Conservation (phyloP, 192 early-diverging fungal species). For the Funneliformis mosseae region DNA sequence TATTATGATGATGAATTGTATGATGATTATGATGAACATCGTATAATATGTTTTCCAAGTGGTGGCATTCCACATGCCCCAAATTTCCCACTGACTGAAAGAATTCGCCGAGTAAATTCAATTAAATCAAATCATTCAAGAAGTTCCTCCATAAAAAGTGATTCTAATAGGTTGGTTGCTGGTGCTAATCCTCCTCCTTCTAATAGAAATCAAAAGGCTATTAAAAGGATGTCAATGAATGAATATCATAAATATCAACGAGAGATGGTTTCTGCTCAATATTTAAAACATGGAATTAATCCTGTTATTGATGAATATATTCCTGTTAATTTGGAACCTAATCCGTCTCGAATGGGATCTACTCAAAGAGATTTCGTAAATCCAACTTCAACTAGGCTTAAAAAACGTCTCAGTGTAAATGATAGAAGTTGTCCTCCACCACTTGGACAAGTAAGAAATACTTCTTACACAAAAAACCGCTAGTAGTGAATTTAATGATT, state of each 20-base stretch:
- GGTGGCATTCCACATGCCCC: not conserved
- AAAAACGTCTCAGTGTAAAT: not conserved
- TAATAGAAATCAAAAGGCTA: not conserved
- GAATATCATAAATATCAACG: slow-evolving; percentile 25
- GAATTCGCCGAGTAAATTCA: not conserved
- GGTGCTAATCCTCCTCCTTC: not conserved
- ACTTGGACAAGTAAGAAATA: not conserved
- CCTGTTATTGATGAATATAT: not conserved
- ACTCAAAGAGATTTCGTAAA: not conserved
- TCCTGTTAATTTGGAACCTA: not conserved
- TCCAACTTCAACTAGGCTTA: not conserved
- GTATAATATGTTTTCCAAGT: not conserved
- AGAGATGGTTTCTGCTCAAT: slow-evolving; percentile 11
- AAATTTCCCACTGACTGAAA: not conserved
- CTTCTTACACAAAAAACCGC: not conserved
- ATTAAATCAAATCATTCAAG: not conserved
- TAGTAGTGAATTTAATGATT: not conserved
- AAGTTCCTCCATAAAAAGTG: not conserved
- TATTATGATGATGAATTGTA: no score
- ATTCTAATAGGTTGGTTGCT: not conserved
- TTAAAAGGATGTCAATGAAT: not conserved
- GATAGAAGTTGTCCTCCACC: not conserved
- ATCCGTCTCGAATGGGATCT: not conserved
- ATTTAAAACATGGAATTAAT: not conserved
- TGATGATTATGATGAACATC: not conserved